phyloP scores from a whole-genome alignment of 2,329 filamentous ascomycete genomes.

The Pseudogymnoascus sp. region DNA sequence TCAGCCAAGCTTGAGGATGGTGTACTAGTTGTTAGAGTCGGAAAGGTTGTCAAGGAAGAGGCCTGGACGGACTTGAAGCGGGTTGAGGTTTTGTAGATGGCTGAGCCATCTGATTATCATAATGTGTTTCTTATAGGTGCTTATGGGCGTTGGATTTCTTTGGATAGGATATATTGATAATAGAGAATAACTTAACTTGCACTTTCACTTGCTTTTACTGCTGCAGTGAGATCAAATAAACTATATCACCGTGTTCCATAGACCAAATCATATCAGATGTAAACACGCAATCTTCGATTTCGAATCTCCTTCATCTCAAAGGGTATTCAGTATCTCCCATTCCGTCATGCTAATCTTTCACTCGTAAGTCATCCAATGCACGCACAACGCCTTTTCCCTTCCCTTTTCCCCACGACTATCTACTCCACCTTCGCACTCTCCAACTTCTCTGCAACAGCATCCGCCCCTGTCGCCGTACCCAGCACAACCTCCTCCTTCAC shows the following conservation, averaged over 20 bases:
- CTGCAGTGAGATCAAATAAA: too few species aligned
- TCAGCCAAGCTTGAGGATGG: conserved; percentile 72
- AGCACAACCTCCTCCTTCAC: neutral
- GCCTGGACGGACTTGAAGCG: conserved; percentile 56
- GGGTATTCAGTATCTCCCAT: neutral
- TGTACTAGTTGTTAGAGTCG: conserved; percentile 66
- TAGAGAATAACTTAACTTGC: neutral
- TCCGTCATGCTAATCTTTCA: neutral
- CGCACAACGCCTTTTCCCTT: neutral
- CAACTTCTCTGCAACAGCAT: neutral
- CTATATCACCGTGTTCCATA: too few species aligned
- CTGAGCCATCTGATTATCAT: neutral
- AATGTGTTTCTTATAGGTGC: neutral
- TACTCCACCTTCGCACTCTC: neutral
- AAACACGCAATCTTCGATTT: neutral
- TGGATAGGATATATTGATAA: neutral
- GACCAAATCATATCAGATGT: too few species aligned
- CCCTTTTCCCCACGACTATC: neutral
- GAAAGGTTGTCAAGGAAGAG: conserved; percentile 51
- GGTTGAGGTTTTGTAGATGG: conserved; percentile 44
- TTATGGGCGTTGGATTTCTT: neutral
- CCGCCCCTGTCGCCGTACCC: neutral
- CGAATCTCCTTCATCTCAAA: neutral
- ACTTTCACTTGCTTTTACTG: too few species aligned
- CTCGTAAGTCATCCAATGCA: neutral